Evolutionary conservation across 768 basidiomycete genomes (phyloP).

Genomic region (Pulveroboletus frians): DNA sequence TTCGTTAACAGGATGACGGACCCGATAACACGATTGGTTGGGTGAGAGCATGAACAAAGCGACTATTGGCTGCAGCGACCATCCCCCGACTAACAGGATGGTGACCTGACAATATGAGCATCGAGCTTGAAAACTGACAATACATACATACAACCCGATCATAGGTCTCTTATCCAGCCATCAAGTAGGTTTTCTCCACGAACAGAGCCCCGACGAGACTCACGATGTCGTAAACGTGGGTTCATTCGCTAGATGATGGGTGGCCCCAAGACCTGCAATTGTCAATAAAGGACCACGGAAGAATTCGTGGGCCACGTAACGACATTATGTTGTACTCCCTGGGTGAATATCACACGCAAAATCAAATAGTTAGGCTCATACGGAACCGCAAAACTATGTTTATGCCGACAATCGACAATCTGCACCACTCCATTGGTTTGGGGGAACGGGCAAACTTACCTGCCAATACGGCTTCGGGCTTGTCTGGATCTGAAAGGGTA

Average conservation of each 20-base stretch:
- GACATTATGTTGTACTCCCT: conserved; percentile 24
- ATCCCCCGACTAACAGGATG: conserved; percentile 40
- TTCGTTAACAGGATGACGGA: conserved; percentile 13
- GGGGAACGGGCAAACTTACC: conserved; percentile 9
- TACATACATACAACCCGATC: conserved; percentile 42
- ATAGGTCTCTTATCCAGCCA: conserved; percentile 46
- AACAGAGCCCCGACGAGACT: conserved; percentile 7
- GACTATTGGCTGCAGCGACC: conserved; percentile 40
- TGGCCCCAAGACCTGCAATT: conserved; percentile 35
- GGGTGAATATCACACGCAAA: neutral
- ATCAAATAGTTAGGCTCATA: conserved; percentile 10
- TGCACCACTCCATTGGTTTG: neutral
- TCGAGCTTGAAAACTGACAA: neutral
- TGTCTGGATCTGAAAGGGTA: neutral
- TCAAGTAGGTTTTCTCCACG: neutral
- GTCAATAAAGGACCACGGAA: neutral
- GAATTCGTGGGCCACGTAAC: neutral
- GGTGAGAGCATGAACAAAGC: conserved; percentile 43
- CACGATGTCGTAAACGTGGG: conserved; percentile 36
- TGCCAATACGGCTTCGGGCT: conserved; percentile 9
- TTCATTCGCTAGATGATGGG: conserved; percentile 31
- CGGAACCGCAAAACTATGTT: conserved; percentile 32
- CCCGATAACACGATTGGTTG: conserved; percentile 39
- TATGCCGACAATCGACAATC: neutral
- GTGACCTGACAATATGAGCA: conserved; percentile 29